Conservation (phyloP, 441 rosid genomes). For the Populus hybrid region DNA sequence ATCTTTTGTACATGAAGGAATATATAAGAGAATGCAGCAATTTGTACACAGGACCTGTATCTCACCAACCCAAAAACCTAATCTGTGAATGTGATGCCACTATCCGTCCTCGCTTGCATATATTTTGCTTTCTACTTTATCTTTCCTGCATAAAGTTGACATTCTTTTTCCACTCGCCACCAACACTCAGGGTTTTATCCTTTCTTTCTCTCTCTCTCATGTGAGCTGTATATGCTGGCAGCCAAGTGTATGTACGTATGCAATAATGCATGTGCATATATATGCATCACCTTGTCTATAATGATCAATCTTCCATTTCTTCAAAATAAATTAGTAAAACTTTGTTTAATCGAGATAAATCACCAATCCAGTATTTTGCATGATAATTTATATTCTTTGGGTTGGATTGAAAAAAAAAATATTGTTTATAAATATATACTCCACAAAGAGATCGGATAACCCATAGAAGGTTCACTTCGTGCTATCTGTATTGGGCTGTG, state of each 20-base stretch:
- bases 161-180: conserved; percentile 18
- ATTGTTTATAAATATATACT: neutral
- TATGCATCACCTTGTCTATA: too few relatives aligned
- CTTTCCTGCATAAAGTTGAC: conserved; percentile 24
- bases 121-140: conserved; percentile 7
- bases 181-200: neutral
- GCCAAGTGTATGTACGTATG: neutral
- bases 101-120: conserved; percentile 30
- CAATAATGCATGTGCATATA: neutral
- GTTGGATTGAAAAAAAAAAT: too few relatives aligned
- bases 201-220: neutral
- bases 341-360: too few relatives aligned
- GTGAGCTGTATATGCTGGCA: too few relatives aligned
- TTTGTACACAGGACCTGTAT: too few relatives aligned
- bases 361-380: too few relatives aligned
- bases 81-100: conserved; percentile 37
- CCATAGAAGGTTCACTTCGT: too few relatives aligned
- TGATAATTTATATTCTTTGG: too few relatives aligned
- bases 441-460: neutral
- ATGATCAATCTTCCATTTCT: too few relatives aligned
- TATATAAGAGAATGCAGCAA: neutral
- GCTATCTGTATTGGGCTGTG: too few relatives aligned
- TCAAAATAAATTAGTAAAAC: too few relatives aligned
- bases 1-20: neutral
- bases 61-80: neutral